phyloP scores from a whole-genome alignment of 768 basidiomycete genomes.

The Suillus spraguei region DNA sequence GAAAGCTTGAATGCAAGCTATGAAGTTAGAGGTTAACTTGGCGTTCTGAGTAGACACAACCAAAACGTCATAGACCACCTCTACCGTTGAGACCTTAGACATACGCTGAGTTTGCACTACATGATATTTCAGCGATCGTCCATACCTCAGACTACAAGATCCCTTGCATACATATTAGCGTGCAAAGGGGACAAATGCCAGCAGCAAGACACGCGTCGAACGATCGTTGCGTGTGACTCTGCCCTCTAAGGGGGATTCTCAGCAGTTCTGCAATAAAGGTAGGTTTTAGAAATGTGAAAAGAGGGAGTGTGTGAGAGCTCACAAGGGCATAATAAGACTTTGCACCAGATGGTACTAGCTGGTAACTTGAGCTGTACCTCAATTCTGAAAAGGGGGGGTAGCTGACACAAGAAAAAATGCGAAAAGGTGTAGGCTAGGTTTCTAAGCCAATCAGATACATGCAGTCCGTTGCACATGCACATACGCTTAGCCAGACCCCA shows the following conservation, averaged over 20 bases:
- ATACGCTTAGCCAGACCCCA: not conserved
- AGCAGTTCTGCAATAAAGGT: not conserved
- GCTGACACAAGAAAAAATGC: not conserved
- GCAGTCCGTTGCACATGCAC: not conserved
- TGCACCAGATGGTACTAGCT: not conserved
- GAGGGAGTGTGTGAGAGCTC: not conserved
- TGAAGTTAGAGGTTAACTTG: not conserved
- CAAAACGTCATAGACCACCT: not conserved
- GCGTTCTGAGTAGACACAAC: not conserved
- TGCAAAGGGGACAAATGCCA: not conserved
- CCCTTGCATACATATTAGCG: not conserved
- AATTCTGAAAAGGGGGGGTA: not conserved
- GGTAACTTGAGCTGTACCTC: not conserved
- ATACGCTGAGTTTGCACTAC: not conserved
- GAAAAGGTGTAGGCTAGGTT: not conserved
- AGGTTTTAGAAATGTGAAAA: conserved; percentile 2
- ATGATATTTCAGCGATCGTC: not conserved
- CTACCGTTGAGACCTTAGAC: not conserved
- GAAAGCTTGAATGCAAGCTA: not conserved
- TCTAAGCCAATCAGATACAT: conserved; percentile 1
- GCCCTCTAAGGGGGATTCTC: not conserved
- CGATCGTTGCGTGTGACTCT: not conserved
- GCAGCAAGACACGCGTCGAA: not conserved
- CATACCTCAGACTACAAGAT: not conserved
- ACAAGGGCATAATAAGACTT: not conserved